Percentiles rank a stretch among this genome's conserved stretches.
These are phyloP conservation scores for Actinomucor elegans DNA, from an alignment of 371 early-diverging fungal species.

Conservation along the genomic window DNA sequence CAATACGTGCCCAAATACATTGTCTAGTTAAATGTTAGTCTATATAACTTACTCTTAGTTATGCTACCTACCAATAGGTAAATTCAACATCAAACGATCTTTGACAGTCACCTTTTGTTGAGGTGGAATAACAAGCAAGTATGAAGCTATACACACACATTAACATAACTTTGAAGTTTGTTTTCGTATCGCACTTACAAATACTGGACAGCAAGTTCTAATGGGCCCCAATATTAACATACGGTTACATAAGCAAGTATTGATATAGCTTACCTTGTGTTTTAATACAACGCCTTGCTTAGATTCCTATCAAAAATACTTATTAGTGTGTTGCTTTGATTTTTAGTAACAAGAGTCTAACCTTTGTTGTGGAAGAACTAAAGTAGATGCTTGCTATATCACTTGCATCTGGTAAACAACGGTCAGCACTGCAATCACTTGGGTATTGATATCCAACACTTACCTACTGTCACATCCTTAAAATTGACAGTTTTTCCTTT, in stretches of 20 bases:
- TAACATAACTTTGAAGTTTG: no score
- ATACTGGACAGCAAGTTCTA: conserved; percentile 20
- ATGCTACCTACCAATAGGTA: conserved; percentile 49
- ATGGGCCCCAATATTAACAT: no score
- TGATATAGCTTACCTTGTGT: conserved; percentile 35
- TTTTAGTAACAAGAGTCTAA: background rate
- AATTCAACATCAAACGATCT: conserved; percentile 40
- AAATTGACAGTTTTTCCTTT: conserved; percentile 23
- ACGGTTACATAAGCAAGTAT: no score
- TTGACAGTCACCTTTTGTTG: conserved; percentile 38
- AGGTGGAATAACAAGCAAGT: conserved; percentile 42
- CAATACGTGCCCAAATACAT: conserved; percentile 38
- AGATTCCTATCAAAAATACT: conserved; percentile 1
- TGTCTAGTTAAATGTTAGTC: no score
- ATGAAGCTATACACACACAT: conserved; percentile 40
- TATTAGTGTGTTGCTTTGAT: background rate
- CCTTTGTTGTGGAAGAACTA: conserved; percentile 13
- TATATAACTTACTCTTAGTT: no score
- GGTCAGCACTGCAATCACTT: background rate
- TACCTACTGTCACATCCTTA: conserved; percentile 36
- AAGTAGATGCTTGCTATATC: conserved; percentile 47
- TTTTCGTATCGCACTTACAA: conserved; percentile 7
- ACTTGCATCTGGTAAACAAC: conserved; percentile 19
- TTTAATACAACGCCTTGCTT: conserved; percentile 46
- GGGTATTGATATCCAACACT: background rate